phyloP scores from a whole-genome alignment of 768 basidiomycete genomes.

The Russula abietina region DNA sequence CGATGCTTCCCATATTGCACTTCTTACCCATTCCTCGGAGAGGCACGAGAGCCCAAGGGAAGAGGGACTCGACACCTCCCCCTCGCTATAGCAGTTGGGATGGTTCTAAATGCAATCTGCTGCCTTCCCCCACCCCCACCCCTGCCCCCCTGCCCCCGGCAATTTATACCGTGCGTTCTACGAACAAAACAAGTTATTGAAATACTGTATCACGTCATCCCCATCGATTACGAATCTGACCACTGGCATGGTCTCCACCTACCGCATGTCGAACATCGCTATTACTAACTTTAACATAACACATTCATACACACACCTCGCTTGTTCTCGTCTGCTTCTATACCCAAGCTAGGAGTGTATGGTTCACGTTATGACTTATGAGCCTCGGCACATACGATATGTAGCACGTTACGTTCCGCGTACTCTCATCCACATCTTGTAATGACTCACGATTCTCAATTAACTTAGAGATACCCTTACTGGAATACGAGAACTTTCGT shows the following conservation, averaged over 20 bases:
- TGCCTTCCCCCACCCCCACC: neutral
- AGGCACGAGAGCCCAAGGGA: neutral
- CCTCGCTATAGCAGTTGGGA: neutral
- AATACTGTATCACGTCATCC: neutral
- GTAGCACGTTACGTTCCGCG: neutral
- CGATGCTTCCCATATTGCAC: conserved; percentile 17
- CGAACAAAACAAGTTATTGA: neutral
- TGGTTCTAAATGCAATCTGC: neutral
- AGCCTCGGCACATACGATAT: neutral
- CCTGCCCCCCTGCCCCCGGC: neutral
- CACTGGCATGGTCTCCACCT: neutral
- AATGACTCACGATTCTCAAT: neutral
- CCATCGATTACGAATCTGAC: neutral
- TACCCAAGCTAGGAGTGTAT: neutral
- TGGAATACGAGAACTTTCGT: too few species aligned
- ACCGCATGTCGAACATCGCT: too few species aligned
- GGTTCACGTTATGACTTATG: too few species aligned
- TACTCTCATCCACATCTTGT: neutral
- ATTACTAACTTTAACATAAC: too few species aligned
- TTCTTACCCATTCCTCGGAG: conserved; percentile 9
- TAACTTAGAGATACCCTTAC: too few species aligned
- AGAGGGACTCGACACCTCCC: neutral
- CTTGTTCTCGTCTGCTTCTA: too few species aligned
- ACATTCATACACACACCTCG: too few species aligned
- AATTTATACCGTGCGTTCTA: neutral